These are phyloP conservation scores for Coemansia sp. DNA, from an alignment of 192 early-diverging fungal genomes.

Conservation along the genomic window DNA sequence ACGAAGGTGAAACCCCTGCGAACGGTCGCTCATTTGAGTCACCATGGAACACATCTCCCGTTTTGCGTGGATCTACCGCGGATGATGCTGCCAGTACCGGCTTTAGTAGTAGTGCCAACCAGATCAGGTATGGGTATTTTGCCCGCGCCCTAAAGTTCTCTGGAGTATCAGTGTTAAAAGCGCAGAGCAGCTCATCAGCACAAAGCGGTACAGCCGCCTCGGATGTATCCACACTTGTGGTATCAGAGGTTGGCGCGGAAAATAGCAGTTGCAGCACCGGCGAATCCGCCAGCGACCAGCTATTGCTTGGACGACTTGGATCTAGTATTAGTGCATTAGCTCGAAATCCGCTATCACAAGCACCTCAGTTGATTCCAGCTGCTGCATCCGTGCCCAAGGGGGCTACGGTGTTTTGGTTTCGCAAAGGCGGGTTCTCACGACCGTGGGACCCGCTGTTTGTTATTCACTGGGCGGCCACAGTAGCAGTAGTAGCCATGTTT, in stretches of 20 bases:
- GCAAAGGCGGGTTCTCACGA: constrained; percentile 42
- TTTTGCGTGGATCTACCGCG: neutral
- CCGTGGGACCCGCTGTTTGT: constrained; percentile 53
- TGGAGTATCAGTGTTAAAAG: neutral
- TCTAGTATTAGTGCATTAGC: constrained; percentile 1
- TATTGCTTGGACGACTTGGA: constrained; percentile 2
- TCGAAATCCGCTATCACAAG: constrained; percentile 8
- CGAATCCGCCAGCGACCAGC: constrained; percentile 2
- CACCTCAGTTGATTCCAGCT: constrained; percentile 19
- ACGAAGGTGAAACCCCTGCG: neutral
- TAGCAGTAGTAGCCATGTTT: constrained; percentile 15
- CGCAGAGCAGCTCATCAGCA: constrained; percentile 25
- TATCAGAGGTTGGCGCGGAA: constrained; percentile 12
- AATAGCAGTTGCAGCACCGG: neutral
- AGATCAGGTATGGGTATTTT: neutral
- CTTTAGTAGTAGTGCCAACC: neutral
- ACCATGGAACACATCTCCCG: neutral
- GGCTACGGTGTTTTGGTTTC: constrained; percentile 42
- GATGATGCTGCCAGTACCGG: neutral
- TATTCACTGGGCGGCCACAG: constrained; percentile 34
- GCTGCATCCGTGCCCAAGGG: constrained; percentile 38
- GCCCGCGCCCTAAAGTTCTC: neutral
- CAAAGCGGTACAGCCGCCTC: constrained; percentile 31
- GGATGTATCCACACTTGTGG: constrained; percentile 35
- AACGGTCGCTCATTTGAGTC: neutral